These are phyloP conservation scores for Phytophthora aleatoria DNA, from an alignment of 352 stramenopile species.

Conservation along the genomic window DNA sequence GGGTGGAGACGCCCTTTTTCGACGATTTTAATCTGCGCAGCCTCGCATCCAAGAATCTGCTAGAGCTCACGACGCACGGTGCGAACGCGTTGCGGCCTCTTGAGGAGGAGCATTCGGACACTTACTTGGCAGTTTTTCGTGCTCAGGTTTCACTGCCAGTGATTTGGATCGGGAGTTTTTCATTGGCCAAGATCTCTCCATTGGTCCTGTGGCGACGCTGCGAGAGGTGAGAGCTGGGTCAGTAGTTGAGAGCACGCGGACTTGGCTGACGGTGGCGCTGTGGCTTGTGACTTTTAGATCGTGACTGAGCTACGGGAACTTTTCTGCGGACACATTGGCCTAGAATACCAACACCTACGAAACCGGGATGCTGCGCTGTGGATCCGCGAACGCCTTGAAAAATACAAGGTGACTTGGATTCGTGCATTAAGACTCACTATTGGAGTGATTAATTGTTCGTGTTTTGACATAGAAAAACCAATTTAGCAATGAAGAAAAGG, in stretches of 20 bases:
- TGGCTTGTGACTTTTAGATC: conserved; percentile 82
- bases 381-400: conserved; percentile 73
- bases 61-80: conserved; percentile 87
- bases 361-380: conserved; percentile 90
- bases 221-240: conserved; percentile 41
- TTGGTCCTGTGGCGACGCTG: conserved; percentile 80
- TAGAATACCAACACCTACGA: conserved; percentile 99
- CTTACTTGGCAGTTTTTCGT: conserved; percentile 6
- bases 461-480: conserved; percentile 34
- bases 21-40: conserved; percentile 88
- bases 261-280: conserved; percentile 35
- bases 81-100: conserved; percentile 2
- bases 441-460: not conserved
- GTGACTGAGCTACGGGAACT: conserved; percentile 93
- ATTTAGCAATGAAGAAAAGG: conserved; percentile 88
- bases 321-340: conserved; percentile 96
- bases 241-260: not conserved
- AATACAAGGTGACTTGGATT: conserved; percentile 53
- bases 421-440: not conserved
- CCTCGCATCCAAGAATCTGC: conserved; percentile 79
- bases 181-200: conserved; percentile 88
- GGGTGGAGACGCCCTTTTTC: conserved; percentile 87
- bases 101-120: not conserved
- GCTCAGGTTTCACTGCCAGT: conserved; percentile 83
- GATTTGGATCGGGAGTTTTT: conserved; percentile 94